Evolutionary conservation across 495 filamentous ascomycete genomes (phyloP).

Genomic region (Copromyces sp.): DNA sequence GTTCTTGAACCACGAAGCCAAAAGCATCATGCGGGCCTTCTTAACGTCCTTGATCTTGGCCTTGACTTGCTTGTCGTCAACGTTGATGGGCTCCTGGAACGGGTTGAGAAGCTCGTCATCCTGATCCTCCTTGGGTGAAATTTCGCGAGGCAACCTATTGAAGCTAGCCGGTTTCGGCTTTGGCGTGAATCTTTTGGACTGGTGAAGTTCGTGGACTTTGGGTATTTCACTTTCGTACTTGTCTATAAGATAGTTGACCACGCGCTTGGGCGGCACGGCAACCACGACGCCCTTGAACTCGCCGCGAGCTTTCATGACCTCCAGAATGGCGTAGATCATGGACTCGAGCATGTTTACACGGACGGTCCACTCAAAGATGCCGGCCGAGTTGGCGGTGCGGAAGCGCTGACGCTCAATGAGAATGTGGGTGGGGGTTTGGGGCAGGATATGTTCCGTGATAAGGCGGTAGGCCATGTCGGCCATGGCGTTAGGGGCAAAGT

Average conservation of each 20-base stretch:
- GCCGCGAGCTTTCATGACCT: constrained; percentile 40
- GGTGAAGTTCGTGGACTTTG: neutral
- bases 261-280: constrained; percentile 29
- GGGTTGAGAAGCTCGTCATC: neutral
- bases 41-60: constrained; percentile 8
- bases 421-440: constrained; percentile 52
- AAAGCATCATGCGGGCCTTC: constrained; percentile 20
- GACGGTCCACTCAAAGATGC: constrained; percentile 81
- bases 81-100: neutral
- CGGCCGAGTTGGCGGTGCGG: constrained; percentile 51
- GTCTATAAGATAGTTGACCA: constrained; percentile 36
- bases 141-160: neutral
- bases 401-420: constrained; percentile 88
- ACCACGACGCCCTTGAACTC: constrained; percentile 27
- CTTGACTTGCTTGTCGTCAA: constrained; percentile 5
- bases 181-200: neutral
- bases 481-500: constrained; percentile 49
- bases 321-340: constrained; percentile 74
- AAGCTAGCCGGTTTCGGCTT: neutral
- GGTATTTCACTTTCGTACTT: constrained; percentile 8
- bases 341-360: constrained; percentile 83
- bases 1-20: constrained; percentile 3
- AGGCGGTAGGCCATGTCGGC: constrained; percentile 53
- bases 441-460: constrained; percentile 42
- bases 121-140: neutral